Evolutionary conservation across 768 basidiomycete genomes (phyloP).

Genomic region (Megacollybia marginata): DNA sequence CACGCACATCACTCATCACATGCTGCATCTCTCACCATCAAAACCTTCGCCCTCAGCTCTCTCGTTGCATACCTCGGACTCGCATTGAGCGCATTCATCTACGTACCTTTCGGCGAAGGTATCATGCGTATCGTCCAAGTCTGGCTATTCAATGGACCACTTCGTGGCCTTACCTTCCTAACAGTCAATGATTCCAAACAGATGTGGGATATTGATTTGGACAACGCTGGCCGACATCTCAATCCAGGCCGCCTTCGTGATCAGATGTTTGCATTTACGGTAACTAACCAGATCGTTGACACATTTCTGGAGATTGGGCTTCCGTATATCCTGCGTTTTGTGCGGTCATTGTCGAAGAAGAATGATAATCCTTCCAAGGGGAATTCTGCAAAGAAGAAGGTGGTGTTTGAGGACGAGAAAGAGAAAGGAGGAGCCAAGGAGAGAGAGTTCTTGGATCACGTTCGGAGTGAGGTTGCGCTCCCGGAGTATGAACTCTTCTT

Average conservation of each 20-base stretch:
- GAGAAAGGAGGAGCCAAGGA: slow-evolving; percentile 49
- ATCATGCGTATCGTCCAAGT: slow-evolving; percentile 60
- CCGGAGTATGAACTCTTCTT: slow-evolving; percentile 63
- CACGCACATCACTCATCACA: slow-evolving; percentile 76
- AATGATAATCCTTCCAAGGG: slow-evolving; percentile 12
- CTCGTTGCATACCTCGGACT: slow-evolving; percentile 90
- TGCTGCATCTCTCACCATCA: slow-evolving; percentile 75
- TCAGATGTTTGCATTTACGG: slow-evolving; percentile 90
- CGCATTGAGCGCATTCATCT: slow-evolving; percentile 88
- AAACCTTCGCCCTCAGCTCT: slow-evolving; percentile 83
- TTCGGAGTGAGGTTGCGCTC: slow-evolving; percentile 31
- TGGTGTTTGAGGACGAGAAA: slow-evolving; percentile 6
- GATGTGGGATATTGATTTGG: slow-evolving; percentile 45
- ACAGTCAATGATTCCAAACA: neutral
- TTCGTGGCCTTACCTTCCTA: slow-evolving; percentile 4
- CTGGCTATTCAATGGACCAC: slow-evolving; percentile 37
- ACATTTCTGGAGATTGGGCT: slow-evolving; percentile 75
- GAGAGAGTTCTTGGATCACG: slow-evolving; percentile 70
- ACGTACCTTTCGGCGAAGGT: slow-evolving; percentile 86
- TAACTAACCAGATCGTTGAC: slow-evolving; percentile 81
- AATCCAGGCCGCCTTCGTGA: slow-evolving; percentile 69
- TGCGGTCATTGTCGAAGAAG: slow-evolving; percentile 41
- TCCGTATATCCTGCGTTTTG: slow-evolving; percentile 65
- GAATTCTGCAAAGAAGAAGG: slow-evolving; percentile 3
- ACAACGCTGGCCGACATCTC: slow-evolving; percentile 47